Evolutionary conservation across 306 rosid species (phyloP).

Genomic region (Styphnolobium japonicum): DNA sequence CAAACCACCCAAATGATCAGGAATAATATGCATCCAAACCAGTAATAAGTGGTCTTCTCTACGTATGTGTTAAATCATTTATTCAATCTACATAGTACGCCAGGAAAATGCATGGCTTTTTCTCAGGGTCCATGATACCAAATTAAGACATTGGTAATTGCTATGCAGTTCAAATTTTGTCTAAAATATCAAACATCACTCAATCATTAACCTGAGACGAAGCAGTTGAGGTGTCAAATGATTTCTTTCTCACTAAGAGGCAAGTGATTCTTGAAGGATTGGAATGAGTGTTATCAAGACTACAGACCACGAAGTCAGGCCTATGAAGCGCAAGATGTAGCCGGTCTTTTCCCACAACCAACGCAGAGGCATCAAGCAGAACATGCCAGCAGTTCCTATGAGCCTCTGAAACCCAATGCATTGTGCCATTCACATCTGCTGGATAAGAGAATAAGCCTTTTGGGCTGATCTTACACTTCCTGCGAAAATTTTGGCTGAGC

Average conservation of each 20-base stretch:
- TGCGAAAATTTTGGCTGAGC: conserved; percentile 69
- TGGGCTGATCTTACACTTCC: conserved; percentile 69
- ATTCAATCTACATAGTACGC: conserved; percentile 19
- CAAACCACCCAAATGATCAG: conserved; percentile 5
- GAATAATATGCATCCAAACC: conserved; percentile 15
- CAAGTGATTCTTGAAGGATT: conserved; percentile 72
- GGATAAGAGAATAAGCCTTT: conserved; percentile 79
- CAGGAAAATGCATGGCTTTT: not conserved
- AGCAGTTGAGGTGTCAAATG: conserved; percentile 56
- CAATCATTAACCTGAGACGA: conserved; percentile 48
- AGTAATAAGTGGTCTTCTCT: conserved; percentile 6
- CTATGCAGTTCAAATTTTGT: not conserved
- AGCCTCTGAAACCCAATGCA: conserved; percentile 87
- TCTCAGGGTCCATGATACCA: conserved; percentile 4
- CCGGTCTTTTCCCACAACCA: conserved; percentile 58
- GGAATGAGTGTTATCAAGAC: conserved; percentile 63
- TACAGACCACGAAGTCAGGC: conserved; percentile 74
- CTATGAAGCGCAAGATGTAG: conserved; percentile 62
- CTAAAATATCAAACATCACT: conserved; percentile 10
- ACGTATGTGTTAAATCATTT: not conserved
- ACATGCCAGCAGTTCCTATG: conserved; percentile 84
- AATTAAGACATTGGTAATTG: not conserved
- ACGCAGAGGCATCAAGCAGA: conserved; percentile 72
- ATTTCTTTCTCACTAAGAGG: conserved; percentile 71
- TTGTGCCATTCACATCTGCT: conserved; percentile 58